These are phyloP conservation scores for Panicum miliaceum DNA, from an alignment of 176 grass and related monocot genomes.

Conservation along the genomic window DNA sequence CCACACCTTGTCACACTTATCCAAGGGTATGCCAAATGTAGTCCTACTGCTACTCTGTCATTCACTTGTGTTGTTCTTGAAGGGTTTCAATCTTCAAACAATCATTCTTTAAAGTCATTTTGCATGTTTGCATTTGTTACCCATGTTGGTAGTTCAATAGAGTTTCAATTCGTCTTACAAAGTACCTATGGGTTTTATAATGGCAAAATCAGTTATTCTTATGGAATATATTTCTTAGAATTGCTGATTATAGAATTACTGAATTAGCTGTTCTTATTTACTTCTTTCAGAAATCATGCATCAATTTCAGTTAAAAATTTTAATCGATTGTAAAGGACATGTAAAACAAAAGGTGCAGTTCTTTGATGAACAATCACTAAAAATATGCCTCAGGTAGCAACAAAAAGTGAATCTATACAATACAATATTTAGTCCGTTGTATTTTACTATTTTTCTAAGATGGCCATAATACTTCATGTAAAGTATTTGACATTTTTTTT, in stretches of 20 bases:
- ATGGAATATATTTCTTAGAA: not conserved
- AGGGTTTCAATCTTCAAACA: constrained; percentile 22
- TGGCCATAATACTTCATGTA: not conserved
- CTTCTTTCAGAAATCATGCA: not conserved
- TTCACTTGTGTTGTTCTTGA: not conserved
- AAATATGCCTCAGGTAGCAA: not conserved
- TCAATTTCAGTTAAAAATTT: not conserved
- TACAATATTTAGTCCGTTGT: not conserved
- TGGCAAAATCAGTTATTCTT: not conserved
- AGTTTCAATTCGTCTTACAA: not conserved
- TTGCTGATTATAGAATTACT: not conserved
- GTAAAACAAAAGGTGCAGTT: not conserved
- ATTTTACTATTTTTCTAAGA: not conserved
- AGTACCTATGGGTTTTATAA: constrained; percentile 3
- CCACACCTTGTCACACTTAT: constrained; percentile 69
- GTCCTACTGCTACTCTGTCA: not conserved
- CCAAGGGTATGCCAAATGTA: constrained; percentile 70
- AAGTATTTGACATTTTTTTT: not conserved
- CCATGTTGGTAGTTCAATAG: not conserved
- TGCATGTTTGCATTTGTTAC: not conserved
- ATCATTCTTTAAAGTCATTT: not conserved
- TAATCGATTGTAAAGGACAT: not conserved
- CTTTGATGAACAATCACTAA: not conserved
- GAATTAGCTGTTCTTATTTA: not conserved
- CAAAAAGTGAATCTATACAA: not conserved